Evolutionary conservation across 1,139 yeast species (phyloP).

Genomic region (Geotrichum reessii): DNA sequence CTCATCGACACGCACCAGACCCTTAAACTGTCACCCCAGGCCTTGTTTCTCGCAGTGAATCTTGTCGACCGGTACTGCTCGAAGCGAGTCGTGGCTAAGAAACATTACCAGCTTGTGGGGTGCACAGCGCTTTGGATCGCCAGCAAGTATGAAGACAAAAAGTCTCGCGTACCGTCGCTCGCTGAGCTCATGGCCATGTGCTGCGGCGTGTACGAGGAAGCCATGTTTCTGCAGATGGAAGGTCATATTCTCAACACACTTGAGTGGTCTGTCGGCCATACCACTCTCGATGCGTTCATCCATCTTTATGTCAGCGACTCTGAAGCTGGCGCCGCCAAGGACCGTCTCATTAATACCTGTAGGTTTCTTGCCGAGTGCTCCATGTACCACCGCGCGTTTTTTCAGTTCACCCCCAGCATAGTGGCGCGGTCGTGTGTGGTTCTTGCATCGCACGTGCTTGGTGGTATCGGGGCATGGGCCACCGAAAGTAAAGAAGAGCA

Average conservation of each 20-base stretch:
- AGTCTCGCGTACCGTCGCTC: conserved; percentile 74
- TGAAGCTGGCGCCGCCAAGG: neutral
- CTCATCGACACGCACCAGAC: conserved; percentile 75
- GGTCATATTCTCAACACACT: conserved; percentile 77
- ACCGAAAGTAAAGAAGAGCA: neutral
- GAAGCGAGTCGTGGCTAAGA: conserved; percentile 80
- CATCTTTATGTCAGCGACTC: conserved; percentile 26
- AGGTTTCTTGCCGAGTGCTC: conserved; percentile 69
- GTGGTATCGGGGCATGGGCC: conserved; percentile 19
- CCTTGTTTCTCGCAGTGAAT: conserved; percentile 72
- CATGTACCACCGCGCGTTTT: conserved; percentile 62
- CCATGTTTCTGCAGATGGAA: conserved; percentile 95
- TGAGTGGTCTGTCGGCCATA: conserved; percentile 72
- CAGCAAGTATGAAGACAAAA: conserved; percentile 86
- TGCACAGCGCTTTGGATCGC: conserved; percentile 95
- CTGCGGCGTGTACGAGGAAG: conserved; percentile 76
- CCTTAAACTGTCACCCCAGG: conserved; percentile 68
- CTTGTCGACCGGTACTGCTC: conserved; percentile 90
- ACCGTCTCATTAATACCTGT: neutral
- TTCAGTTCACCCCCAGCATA: conserved; percentile 54
- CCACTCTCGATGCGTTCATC: conserved; percentile 39
- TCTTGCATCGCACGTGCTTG: conserved; percentile 64
- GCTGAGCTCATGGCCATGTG: conserved; percentile 74
- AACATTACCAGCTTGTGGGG: conserved; percentile 89
- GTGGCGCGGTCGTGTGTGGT: conserved; percentile 65